These are phyloP conservation scores for Panicum miliaceum DNA, from an alignment of 176 grass and related monocot species.

Conservation along the genomic window DNA sequence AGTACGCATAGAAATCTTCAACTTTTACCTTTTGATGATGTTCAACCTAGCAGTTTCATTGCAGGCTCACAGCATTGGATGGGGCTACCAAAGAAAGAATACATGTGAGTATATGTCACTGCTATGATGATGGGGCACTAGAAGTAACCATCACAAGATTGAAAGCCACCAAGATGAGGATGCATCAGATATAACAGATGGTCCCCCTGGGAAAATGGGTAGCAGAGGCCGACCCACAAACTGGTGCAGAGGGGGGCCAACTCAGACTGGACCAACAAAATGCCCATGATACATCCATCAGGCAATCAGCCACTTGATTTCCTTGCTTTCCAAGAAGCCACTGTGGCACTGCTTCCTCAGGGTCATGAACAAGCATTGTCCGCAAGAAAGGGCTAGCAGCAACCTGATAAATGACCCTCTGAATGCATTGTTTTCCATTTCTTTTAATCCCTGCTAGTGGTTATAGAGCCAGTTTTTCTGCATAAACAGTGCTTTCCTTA, in stretches of 20 bases:
- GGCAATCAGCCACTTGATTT: conserved; percentile 43
- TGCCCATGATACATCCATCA: conserved; percentile 61
- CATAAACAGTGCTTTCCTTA: conserved; percentile 42
- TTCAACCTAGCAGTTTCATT: conserved; percentile 18
- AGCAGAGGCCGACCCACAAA: conserved; percentile 45
- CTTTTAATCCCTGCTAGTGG: conserved; percentile 26
- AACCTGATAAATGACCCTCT: conserved; percentile 42
- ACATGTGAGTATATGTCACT: conserved; percentile 21
- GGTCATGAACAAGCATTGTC: conserved; percentile 48
- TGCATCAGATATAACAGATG: conserved; percentile 38
- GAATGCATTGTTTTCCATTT: conserved; percentile 31
- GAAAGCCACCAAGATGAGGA: conserved; percentile 31
- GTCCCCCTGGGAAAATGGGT: conserved; percentile 28
- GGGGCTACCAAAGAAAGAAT: conserved; percentile 36
- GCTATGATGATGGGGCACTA: conserved; percentile 29
- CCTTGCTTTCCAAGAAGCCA: conserved; percentile 58
- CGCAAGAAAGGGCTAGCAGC: conserved; percentile 42
- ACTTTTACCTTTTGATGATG: conserved; percentile 34
- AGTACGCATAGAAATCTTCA: conserved; percentile 32
- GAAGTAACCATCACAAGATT: conserved; percentile 38
- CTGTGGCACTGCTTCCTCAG: conserved; percentile 51
- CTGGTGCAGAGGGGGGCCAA: conserved; percentile 31
- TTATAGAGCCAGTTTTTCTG: conserved; percentile 34
- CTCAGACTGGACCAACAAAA: conserved; percentile 43
- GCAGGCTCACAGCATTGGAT: conserved; percentile 24